These are phyloP conservation scores for Tribonema minus DNA, from an alignment of 108 stramenopile species.

Conservation along the genomic window DNA sequence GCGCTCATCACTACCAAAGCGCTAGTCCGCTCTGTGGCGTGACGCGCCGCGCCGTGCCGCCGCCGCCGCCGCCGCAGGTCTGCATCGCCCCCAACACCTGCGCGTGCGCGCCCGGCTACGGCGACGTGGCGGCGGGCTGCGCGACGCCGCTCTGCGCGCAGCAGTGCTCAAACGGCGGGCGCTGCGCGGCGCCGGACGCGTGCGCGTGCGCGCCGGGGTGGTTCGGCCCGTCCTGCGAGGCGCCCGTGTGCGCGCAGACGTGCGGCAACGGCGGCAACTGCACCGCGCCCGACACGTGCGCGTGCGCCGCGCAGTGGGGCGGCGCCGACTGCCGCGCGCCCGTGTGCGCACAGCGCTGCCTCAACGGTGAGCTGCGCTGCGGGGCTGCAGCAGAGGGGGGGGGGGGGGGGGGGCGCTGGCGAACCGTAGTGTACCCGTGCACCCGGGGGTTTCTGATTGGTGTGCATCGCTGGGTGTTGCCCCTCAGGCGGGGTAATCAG, in stretches of 20 bases:
- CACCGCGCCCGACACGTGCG: conserved; percentile 66
- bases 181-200: conserved; percentile 73
- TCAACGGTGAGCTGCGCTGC: conserved; percentile 47
- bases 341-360: conserved; percentile 65
- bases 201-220: conserved; percentile 70
- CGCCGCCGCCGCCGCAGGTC: conserved; percentile 23
- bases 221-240: conserved; percentile 82
- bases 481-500: too few relatives aligned
- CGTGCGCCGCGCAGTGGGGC: conserved; percentile 68
- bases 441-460: neutral
- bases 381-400: neutral
- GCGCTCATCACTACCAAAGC: too few relatives aligned
- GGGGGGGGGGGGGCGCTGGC: neutral
- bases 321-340: conserved; percentile 73
- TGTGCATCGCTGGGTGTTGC: neutral
- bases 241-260: conserved; percentile 76
- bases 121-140: conserved; percentile 63
- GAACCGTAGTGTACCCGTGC: neutral
- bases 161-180: conserved; percentile 66
- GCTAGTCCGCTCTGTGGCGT: too few relatives aligned
- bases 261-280: conserved; percentile 85
- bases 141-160: conserved; percentile 65
- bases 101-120: conserved; percentile 72
- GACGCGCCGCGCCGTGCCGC: too few relatives aligned
- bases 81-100: conserved; percentile 75